A percentile compares a stretch with the other conserved stretches of the same genome.
These are phyloP conservation scores for Jackrogersella minutella DNA, from an alignment of 495 filamentous ascomycete species.

Conservation along the genomic window DNA sequence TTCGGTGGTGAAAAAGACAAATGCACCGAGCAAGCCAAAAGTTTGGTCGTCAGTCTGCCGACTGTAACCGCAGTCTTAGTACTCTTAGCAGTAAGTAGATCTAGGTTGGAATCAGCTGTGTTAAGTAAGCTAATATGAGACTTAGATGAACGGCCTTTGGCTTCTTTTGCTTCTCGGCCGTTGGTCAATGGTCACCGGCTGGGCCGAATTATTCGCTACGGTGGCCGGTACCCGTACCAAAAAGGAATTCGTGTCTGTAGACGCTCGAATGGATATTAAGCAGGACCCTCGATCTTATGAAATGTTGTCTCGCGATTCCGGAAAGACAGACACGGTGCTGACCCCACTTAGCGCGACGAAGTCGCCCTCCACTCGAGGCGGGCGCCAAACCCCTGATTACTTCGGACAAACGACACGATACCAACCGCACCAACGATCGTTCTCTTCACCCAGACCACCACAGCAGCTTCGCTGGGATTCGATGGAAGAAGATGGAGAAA, in stretches of 20 bases:
- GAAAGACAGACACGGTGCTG: conserved; percentile 55
- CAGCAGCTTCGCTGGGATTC: conserved; percentile 52
- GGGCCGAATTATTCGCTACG: conserved; percentile 70
- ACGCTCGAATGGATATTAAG: conserved; percentile 71
- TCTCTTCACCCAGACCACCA: conserved; percentile 57
- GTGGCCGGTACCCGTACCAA: conserved; percentile 51
- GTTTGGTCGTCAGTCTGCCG: conserved; percentile 72
- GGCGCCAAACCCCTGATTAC: conserved; percentile 58
- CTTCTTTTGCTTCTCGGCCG: conserved; percentile 81
- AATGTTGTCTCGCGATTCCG: conserved; percentile 72
- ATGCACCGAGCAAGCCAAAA: conserved; percentile 67
- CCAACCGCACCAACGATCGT: conserved; percentile 55
- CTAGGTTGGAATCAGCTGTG: background rate
- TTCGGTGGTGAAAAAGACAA: conserved; percentile 67
- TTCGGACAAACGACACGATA: conserved; percentile 58
- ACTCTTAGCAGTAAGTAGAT: conserved; percentile 72
- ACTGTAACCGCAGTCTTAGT: conserved; percentile 83
- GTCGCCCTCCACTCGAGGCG: conserved; percentile 47
- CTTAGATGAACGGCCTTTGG: conserved; percentile 83
- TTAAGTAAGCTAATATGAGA: conserved; percentile 25
- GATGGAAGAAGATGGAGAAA: conserved; percentile 44
- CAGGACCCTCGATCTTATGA: conserved; percentile 78
- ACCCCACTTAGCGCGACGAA: conserved; percentile 55
- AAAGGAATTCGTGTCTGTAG: conserved; percentile 86
- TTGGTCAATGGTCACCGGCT: conserved; percentile 82